phyloP scores from a whole-genome alignment of 2,329 filamentous ascomycete genomes.

The Sporothrix variecibatus region DNA sequence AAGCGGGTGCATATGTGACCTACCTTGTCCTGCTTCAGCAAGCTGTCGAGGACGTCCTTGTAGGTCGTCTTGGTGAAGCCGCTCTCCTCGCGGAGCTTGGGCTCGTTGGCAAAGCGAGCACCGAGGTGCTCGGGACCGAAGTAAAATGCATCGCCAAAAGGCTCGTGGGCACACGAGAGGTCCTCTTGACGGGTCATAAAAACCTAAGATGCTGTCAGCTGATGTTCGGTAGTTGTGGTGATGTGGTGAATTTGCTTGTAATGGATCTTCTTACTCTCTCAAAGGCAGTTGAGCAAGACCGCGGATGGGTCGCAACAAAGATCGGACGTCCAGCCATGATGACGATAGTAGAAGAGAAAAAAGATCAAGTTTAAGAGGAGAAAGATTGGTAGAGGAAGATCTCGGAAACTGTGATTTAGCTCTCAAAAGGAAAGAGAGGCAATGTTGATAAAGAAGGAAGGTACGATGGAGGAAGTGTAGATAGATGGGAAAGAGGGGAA shows the following conservation, averaged over 20 bases:
- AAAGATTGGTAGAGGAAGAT: not conserved
- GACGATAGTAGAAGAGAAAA: not conserved
- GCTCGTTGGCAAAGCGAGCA: constrained; percentile 73
- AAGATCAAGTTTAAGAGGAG: not conserved
- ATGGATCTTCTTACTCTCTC: constrained; percentile 71
- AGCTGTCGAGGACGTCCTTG: constrained; percentile 72
- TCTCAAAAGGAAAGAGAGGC: not conserved
- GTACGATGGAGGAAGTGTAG: not conserved
- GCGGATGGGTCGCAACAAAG: constrained; percentile 90
- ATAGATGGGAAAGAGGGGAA: not conserved
- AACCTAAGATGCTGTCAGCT: constrained; percentile 56
- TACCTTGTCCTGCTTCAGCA: constrained; percentile 63
- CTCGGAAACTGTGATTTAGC: not conserved
- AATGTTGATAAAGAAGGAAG: not conserved
- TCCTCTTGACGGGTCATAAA: constrained; percentile 92
- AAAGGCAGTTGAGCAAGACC: constrained; percentile 95
- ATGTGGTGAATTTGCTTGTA: not conserved
- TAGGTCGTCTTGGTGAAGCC: constrained; percentile 73
- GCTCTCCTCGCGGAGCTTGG: constrained; percentile 55
- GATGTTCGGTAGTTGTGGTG: not conserved
- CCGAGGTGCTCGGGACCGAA: constrained; percentile 88
- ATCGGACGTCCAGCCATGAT: constrained; percentile 77
- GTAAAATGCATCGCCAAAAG: constrained; percentile 96
- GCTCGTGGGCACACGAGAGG: constrained; percentile 86
- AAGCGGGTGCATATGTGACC: not conserved